A percentile compares a stretch with the other conserved stretches of the same genome.
Conservation (phyloP, 2,329 filamentous ascomycete species). For the Talaromyces amestolkiae region DNA sequence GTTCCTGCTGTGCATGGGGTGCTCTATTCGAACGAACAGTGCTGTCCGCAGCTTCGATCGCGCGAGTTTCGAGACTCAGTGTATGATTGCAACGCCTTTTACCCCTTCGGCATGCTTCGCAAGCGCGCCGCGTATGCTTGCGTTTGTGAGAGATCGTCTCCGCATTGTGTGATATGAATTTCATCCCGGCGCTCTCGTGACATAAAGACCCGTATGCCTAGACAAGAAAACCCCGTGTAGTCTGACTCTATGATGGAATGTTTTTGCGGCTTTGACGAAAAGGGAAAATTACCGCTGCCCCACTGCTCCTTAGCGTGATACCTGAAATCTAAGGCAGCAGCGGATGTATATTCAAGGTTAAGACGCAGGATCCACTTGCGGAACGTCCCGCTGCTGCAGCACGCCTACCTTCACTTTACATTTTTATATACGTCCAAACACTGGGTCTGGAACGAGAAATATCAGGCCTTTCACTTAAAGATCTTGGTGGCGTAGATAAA, state of each 20-base stretch:
- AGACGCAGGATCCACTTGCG: neutral
- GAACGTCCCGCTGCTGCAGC: neutral
- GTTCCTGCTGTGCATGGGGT: neutral
- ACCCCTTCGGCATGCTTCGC: conserved; percentile 2
- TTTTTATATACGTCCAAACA: neutral
- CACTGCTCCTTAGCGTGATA: neutral
- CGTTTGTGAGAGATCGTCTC: conserved; percentile 4
- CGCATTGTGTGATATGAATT: neutral
- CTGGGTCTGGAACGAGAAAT: neutral
- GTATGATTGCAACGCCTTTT: conserved; percentile 9
- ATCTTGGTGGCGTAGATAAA: too few relatives aligned
- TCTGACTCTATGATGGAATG: neutral
- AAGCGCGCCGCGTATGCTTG: neutral
- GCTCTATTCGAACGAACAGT: neutral
- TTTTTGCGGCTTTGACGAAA: neutral
- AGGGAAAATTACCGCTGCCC: neutral
- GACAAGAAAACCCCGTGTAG: neutral
- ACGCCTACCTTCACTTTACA: neutral
- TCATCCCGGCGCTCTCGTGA: neutral
- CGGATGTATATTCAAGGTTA: neutral
- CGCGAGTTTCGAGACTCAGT: neutral
- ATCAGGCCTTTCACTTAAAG: too few relatives aligned
- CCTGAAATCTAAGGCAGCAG: neutral
- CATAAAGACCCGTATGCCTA: neutral
- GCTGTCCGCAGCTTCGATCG: neutral